Conservation (phyloP, 2,329 filamentous ascomycete genomes). For the Scorias spongiosa region DNA sequence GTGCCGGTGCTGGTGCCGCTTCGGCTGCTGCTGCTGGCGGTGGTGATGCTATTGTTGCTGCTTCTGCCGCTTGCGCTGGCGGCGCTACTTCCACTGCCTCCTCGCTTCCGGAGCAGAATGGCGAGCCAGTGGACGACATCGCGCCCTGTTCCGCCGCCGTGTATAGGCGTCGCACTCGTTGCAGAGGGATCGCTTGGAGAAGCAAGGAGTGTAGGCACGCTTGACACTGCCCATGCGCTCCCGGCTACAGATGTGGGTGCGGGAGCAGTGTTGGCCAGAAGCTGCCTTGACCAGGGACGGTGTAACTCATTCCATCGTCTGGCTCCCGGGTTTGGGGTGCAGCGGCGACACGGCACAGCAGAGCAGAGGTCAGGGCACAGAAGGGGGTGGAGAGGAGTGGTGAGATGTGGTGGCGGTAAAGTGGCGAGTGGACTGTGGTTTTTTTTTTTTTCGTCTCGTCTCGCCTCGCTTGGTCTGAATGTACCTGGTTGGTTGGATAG, state of each 20-base stretch:
- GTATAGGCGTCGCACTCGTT: constrained; percentile 1
- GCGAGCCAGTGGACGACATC: background rate
- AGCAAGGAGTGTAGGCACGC: too few species aligned
- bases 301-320: constrained; percentile 1
- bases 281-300: background rate
- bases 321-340: background rate
- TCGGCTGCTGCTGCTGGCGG: too few species aligned
- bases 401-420: too few species aligned
- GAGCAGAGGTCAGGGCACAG: background rate
- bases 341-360: background rate
- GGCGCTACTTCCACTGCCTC: too few species aligned
- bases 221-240: constrained; percentile 2
- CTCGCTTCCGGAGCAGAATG: background rate
- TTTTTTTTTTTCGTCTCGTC: background rate
- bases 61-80: too few species aligned
- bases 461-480: background rate
- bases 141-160: background rate
- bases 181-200: too few species aligned
- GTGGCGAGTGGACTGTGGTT: background rate
- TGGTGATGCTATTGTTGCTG: too few species aligned
- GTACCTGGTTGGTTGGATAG: background rate
- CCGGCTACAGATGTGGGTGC: constrained; percentile 2
- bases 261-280: constrained; percentile 2
- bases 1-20: too few species aligned
- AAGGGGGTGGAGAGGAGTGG: background rate